A percentile compares a stretch with the other conserved stretches of the same genome.
These are phyloP conservation scores for Eimeria necatrix DNA, from an alignment of 169 alveolate genomes.

Conservation along the genomic window DNA sequence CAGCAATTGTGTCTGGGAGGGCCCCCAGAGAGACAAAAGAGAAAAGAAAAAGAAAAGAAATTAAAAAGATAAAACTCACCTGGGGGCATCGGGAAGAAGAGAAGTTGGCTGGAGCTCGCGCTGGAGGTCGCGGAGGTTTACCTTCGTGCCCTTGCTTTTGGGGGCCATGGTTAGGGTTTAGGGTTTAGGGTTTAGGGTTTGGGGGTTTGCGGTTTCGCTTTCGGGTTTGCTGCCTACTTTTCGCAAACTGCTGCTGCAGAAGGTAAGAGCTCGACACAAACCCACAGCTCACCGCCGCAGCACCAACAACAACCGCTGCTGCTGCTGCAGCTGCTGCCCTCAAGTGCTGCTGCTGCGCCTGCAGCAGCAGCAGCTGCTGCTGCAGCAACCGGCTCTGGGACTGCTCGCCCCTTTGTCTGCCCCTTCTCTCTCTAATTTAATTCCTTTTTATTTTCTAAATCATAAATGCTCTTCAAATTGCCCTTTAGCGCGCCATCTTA, in stretches of 20 bases:
- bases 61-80: slow-evolving; percentile 1
- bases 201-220: slow-evolving; percentile 21
- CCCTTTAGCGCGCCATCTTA: no score
- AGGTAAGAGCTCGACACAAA: not conserved
- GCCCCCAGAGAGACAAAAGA: not conserved
- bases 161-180: slow-evolving; percentile 60
- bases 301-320: not conserved
- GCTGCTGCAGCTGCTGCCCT: slow-evolving; percentile 12
- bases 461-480: no score
- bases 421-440: no score
- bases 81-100: slow-evolving; percentile 14
- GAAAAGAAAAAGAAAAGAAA: not conserved
- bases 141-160: slow-evolving; percentile 59
- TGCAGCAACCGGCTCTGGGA: slow-evolving; percentile 13
- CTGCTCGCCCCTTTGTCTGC: no score
- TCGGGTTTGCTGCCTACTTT: not conserved
- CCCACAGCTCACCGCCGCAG: no score
- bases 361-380: slow-evolving; percentile 63
- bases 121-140: slow-evolving; percentile 47
- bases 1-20: not conserved
- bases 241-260: not conserved
- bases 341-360: not conserved
- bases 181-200: slow-evolving; percentile 58
- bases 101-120: not conserved
- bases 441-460: no score